Base-by-base conservation (phyloP, 2,329 filamentous ascomycete genomes). In the Paecilomyces formosus region DNA sequence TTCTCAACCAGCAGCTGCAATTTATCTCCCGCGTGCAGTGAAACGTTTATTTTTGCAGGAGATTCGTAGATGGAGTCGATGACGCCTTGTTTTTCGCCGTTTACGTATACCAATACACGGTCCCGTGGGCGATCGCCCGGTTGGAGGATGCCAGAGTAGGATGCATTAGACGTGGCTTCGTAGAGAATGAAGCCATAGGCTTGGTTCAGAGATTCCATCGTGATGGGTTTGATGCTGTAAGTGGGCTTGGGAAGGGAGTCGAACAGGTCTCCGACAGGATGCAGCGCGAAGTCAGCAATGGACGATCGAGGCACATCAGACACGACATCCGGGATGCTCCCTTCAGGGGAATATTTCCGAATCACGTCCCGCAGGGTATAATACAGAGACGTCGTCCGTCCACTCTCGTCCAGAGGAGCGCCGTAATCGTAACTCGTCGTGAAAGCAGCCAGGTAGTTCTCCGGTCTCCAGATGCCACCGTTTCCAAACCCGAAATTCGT, bases 401-500 rank as follows among this genome's bases (percentile, higher is more conserved):
- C 80, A 53, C 73, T 80, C 65, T 82, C 80, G 54, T 81, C 79
- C 7, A 82, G 69, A 1, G 80, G 77, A 0, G 80, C 70, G 24
- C 78, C 79, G 55, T 82, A 82, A 63, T 82, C 80, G 61, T 82
- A 82, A 60, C 76, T 79, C 2, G 77, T 76, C 0, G 75, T 80
- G 54, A 80, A 75, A 18, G 70, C 70, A 6, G 72, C 72, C 18
- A 74, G 72, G 11, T 52, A 33, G 8, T 68, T 67, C 56, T 77
- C 73, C 54, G 35, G 7, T 45, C 70, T 69, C 73, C 76, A 79
- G 11, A 79, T 65, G 1, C 74, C 77, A 7, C 80, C 79, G 62
- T 77, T 80, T 22, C 76, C 68, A 59, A 81, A 79, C 0, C 72
- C 80, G 60, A 77, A 82, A 58, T 81, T 82, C 1, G 79, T 82